These are phyloP conservation scores for Coffea canephora DNA, from an alignment of 257 asterid genomes.

Conservation along the genomic window DNA sequence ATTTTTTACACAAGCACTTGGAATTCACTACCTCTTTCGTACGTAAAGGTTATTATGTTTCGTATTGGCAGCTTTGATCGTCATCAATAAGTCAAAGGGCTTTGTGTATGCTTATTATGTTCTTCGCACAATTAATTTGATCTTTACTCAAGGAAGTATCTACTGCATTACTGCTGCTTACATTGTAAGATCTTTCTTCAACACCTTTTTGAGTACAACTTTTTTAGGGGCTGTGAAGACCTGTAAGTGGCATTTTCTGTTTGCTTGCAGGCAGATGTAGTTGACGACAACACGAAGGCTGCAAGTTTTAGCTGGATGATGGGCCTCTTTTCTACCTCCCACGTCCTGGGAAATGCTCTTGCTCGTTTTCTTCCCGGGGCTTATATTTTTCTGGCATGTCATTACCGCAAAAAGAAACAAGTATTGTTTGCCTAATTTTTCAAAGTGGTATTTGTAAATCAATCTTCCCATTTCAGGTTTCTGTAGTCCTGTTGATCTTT, in stretches of 20 bases:
- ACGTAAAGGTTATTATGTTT: not conserved
- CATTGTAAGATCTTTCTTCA: slow-evolving; percentile 52
- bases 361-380: slow-evolving; percentile 84
- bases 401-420: slow-evolving; percentile 1
- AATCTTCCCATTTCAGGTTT: slow-evolving; percentile 54
- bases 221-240: not conserved
- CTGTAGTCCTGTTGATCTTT: slow-evolving; percentile 61
- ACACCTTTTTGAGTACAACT: not conserved
- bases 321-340: slow-evolving; percentile 88
- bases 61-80: slow-evolving; percentile 65
- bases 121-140: slow-evolving; percentile 61
- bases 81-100: slow-evolving; percentile 64
- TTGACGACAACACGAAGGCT: slow-evolving; percentile 58
- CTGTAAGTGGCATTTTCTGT: not conserved
- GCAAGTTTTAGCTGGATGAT: slow-evolving; percentile 88
- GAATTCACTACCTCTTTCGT: too few relatives aligned
- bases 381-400: slow-evolving; percentile 65
- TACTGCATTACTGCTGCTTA: slow-evolving; percentile 88
- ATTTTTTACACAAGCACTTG: too few relatives aligned
- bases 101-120: slow-evolving; percentile 76
- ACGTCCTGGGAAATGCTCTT: slow-evolving; percentile 69
- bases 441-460: slow-evolving; percentile 1
- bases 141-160: slow-evolving; percentile 93
- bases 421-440: not conserved
- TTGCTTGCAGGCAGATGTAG: slow-evolving; percentile 74